Conservation (phyloP, 164 flowering plant species). For the Magnolia sinica region DNA sequence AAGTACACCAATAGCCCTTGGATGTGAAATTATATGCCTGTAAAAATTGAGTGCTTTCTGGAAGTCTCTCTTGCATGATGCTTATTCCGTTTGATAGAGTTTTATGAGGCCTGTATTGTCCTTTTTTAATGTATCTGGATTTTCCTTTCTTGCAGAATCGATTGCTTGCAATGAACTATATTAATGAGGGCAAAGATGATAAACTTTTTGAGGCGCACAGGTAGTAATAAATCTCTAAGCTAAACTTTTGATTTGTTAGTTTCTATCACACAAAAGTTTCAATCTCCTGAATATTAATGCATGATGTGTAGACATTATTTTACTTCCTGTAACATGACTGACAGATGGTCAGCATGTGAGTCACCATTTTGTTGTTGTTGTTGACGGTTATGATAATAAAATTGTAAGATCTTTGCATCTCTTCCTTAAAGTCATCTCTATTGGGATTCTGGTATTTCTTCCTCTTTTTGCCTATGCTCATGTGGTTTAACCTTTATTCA, state of each 20-base stretch:
- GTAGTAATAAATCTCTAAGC: slow-evolving; percentile 28
- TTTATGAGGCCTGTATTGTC: background rate
- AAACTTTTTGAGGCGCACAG: slow-evolving; percentile 98
- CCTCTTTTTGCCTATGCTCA: no score
- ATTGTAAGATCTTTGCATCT: no score
- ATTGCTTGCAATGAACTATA: slow-evolving; percentile 96
- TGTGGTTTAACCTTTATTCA: no score
- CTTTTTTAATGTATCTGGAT: background rate
- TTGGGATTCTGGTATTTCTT: no score
- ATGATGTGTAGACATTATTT: background rate
- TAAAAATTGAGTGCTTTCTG: background rate
- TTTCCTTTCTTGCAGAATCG: slow-evolving; percentile 67
- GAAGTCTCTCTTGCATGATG: background rate
- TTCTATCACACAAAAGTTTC: background rate
- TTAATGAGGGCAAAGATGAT: slow-evolving; percentile 84
- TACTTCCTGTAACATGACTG: background rate
- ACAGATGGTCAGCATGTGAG: background rate
- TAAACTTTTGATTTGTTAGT: background rate
- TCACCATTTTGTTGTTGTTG: background rate
- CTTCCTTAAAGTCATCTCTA: no score
- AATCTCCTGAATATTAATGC: background rate
- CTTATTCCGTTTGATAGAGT: background rate
- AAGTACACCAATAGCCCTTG: background rate
- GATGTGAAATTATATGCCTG: background rate
- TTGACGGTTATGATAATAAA: no score